phyloP scores from a whole-genome alignment of 2,329 filamentous ascomycete genomes.

The Aspergillus melleus region DNA sequence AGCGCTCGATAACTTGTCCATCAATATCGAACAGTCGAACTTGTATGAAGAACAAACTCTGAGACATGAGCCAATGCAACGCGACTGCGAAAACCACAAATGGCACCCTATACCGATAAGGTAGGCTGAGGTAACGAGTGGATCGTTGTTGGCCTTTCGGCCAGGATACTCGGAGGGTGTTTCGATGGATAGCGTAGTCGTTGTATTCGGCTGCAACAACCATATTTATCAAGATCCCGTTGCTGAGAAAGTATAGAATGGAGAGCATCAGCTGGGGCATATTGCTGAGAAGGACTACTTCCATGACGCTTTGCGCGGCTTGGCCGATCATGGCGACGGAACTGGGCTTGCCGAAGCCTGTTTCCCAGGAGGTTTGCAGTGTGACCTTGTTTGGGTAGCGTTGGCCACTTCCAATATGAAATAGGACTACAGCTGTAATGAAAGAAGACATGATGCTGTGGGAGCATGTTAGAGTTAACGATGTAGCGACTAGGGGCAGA shows the following conservation, averaged over 20 bases:
- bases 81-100: slow-evolving; percentile 32
- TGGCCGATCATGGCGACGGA: background rate
- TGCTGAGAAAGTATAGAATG: slow-evolving; percentile 36
- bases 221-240: slow-evolving; percentile 46
- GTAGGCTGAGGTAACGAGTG: slow-evolving; percentile 48
- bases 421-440: background rate
- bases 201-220: slow-evolving; percentile 51
- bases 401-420: background rate
- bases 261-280: slow-evolving; percentile 35
- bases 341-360: slow-evolving; percentile 1
- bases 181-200: slow-evolving; percentile 37
- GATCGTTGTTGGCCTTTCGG: slow-evolving; percentile 44
- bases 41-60: slow-evolving; percentile 44
- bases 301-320: background rate
- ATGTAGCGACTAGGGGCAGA: too few relatives aligned
- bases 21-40: slow-evolving; percentile 23
- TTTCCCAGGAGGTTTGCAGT: background rate
- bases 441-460: background rate
- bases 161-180: slow-evolving; percentile 46
- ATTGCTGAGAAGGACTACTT: slow-evolving; percentile 27
- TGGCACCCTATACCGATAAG: slow-evolving; percentile 32
- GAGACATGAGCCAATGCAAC: slow-evolving; percentile 51
- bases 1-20: background rate
- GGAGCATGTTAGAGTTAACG: background rate
- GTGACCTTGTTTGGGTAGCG: background rate